phyloP scores from a whole-genome alignment of 345 rosid genomes.

The Camelina laxa region DNA sequence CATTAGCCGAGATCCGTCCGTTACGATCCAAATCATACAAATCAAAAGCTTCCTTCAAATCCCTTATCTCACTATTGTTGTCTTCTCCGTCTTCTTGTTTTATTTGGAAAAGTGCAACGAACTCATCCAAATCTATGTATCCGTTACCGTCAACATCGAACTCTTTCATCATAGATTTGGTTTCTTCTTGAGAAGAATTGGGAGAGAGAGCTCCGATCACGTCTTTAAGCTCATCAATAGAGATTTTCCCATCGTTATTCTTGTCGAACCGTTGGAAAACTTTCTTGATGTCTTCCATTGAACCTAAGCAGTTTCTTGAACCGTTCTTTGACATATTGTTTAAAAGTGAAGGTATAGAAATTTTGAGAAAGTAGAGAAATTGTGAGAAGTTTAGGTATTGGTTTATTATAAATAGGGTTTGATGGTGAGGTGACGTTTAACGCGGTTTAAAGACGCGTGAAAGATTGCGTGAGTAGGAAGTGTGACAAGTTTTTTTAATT shows the following conservation, averaged over 20 bases:
- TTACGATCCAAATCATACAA: constrained; percentile 74
- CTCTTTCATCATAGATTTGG: constrained; percentile 61
- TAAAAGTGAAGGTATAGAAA: neutral
- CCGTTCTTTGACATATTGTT: constrained; percentile 31
- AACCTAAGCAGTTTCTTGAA: constrained; percentile 41
- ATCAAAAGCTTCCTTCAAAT: constrained; percentile 79
- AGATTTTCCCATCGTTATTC: constrained; percentile 88
- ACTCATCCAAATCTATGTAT: constrained; percentile 73
- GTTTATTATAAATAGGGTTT: constrained; percentile 27
- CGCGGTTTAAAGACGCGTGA: constrained; percentile 43
- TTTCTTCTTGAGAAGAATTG: constrained; percentile 53
- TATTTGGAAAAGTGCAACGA: constrained; percentile 43
- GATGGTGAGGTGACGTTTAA: constrained; percentile 22
- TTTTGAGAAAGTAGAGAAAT: constrained; percentile 4
- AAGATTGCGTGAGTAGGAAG: constrained; percentile 35
- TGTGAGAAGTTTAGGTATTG: neutral
- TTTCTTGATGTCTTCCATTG: constrained; percentile 52
- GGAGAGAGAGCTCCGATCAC: constrained; percentile 61
- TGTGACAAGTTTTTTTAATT: neutral
- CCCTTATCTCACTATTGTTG: constrained; percentile 34
- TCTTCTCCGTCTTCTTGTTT: neutral
- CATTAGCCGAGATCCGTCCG: constrained; percentile 68
- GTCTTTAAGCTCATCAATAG: constrained; percentile 60
- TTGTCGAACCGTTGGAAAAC: constrained; percentile 76
- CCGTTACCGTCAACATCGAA: constrained; percentile 87